Evolutionary conservation across 768 basidiomycete genomes (phyloP).

Genomic region (Boletus sensibilis): DNA sequence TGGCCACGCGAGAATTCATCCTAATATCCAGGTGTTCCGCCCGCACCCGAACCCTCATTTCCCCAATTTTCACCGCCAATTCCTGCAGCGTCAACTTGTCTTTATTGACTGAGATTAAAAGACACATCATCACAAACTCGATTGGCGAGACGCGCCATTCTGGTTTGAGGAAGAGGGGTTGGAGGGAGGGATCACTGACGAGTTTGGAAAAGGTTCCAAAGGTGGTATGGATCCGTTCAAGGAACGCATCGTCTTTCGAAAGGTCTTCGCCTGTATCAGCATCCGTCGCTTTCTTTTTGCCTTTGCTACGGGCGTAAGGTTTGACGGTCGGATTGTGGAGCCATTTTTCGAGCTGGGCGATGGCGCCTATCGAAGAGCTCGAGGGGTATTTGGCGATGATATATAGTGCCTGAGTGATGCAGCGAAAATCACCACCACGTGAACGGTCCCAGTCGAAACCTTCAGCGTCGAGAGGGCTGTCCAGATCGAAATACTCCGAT

Average conservation of each 20-base stretch:
- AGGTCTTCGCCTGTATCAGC: slow-evolving; percentile 19
- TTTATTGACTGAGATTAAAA: slow-evolving; percentile 55
- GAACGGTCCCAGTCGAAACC: slow-evolving; percentile 50
- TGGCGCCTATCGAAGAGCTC: slow-evolving; percentile 29
- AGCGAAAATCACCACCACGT: slow-evolving; percentile 57
- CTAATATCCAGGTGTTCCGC: slow-evolving; percentile 60
- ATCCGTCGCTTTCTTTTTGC: slow-evolving; percentile 21
- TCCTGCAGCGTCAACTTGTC: slow-evolving; percentile 36
- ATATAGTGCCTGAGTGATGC: slow-evolving; percentile 53
- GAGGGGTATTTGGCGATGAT: slow-evolving; percentile 45
- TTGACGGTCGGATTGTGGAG: slow-evolving; percentile 32
- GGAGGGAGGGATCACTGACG: slow-evolving; percentile 37
- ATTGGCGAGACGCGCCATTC: slow-evolving; percentile 60
- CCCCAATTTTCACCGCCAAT: slow-evolving; percentile 44
- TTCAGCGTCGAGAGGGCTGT: slow-evolving; percentile 35
- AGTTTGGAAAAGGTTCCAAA: slow-evolving; percentile 50
- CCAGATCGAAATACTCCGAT: slow-evolving; percentile 42
- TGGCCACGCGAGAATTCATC: slow-evolving; percentile 57
- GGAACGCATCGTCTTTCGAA: slow-evolving; percentile 34
- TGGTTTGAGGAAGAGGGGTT: slow-evolving; percentile 38
- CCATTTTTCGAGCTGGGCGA: slow-evolving; percentile 51
- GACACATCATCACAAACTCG: slow-evolving; percentile 59
- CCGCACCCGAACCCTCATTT: slow-evolving; percentile 58
- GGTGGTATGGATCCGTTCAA: slow-evolving; percentile 37
- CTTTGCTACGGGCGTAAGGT: slow-evolving; percentile 2